These are phyloP conservation scores for Vitis hybrid DNA, from an alignment of 177 flowering plant genomes.

Conservation along the genomic window DNA sequence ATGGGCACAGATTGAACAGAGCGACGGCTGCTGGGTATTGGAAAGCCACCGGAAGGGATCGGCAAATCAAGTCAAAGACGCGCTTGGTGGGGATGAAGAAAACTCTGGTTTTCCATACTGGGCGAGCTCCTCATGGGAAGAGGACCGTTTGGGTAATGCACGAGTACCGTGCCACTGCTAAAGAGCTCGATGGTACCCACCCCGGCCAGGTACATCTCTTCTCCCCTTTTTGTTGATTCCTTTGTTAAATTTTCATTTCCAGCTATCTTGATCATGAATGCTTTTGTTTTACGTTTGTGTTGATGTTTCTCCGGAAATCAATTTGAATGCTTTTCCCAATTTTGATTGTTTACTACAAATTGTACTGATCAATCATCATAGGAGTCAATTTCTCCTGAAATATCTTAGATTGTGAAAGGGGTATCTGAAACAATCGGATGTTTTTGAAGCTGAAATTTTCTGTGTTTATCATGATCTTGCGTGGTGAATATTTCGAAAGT, in stretches of 20 bases:
- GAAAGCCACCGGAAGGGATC: slow-evolving; percentile 78
- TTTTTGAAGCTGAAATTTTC: no score
- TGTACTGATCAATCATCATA: no score
- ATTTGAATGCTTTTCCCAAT: no score
- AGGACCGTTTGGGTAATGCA: slow-evolving; percentile 66
- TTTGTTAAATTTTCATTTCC: neutral
- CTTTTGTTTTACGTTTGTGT: neutral
- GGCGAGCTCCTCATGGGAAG: slow-evolving; percentile 59
- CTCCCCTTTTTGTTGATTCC: neutral
- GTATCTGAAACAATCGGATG: no score
- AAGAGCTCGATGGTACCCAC: slow-evolving; percentile 53
- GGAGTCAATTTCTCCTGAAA: no score
- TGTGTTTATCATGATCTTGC: no score
- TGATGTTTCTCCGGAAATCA: no score
- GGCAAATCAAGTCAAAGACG: slow-evolving; percentile 41
- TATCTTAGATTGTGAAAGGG: no score
- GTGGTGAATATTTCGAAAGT: no score
- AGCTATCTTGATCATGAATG: neutral
- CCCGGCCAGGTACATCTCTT: slow-evolving; percentile 47
- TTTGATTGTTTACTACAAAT: no score
- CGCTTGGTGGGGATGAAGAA: slow-evolving; percentile 52
- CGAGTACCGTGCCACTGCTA: slow-evolving; percentile 52
- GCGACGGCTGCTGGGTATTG: slow-evolving; percentile 70
- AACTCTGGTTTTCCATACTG: slow-evolving; percentile 56
- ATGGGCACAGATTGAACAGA: slow-evolving; percentile 62